phyloP scores from a whole-genome alignment of 805 yeast genomes.

The Ogataea siamensis region DNA sequence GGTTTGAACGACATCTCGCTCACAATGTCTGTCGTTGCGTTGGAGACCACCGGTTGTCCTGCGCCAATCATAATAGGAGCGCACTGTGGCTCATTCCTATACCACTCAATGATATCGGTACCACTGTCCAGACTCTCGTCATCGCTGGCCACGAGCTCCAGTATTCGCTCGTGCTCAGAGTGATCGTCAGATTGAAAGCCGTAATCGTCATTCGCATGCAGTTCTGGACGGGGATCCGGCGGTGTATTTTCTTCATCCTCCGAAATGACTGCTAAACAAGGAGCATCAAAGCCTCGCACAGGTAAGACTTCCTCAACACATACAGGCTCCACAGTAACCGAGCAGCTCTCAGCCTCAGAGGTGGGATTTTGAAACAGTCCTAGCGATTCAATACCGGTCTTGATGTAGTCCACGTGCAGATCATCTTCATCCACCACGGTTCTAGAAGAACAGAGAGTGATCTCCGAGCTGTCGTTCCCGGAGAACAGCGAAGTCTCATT shows the following conservation, averaged over 20 bases:
- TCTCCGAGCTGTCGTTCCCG: conserved; percentile 1
- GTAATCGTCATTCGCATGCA: not conserved
- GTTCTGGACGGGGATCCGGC: not conserved
- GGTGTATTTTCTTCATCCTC: conserved; percentile 1
- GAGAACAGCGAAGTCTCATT: conserved; percentile 17
- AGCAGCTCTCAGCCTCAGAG: too few species aligned
- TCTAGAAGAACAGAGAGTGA: not conserved
- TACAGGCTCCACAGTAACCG: too few species aligned
- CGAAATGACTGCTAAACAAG: not conserved
- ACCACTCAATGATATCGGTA: conserved; percentile 6
- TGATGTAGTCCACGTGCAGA: too few species aligned
- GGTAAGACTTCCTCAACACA: not conserved
- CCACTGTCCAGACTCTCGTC: conserved; percentile 1
- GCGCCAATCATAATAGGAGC: conserved; percentile 5
- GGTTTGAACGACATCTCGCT: conserved; percentile 7
- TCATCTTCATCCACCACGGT: not conserved
- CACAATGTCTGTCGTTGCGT: conserved; percentile 4
- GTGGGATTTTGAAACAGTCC: too few species aligned
- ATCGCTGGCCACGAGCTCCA: not conserved
- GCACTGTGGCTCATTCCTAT: not conserved
- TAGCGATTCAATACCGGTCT: too few species aligned
- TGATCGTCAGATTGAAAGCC: not conserved
- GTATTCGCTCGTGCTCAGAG: not conserved
- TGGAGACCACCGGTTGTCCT: conserved; percentile 10
- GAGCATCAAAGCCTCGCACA: conserved; percentile 8